Base-by-base conservation (phyloP, 139 green algal species). In the Tetraselmis chui region DNA sequence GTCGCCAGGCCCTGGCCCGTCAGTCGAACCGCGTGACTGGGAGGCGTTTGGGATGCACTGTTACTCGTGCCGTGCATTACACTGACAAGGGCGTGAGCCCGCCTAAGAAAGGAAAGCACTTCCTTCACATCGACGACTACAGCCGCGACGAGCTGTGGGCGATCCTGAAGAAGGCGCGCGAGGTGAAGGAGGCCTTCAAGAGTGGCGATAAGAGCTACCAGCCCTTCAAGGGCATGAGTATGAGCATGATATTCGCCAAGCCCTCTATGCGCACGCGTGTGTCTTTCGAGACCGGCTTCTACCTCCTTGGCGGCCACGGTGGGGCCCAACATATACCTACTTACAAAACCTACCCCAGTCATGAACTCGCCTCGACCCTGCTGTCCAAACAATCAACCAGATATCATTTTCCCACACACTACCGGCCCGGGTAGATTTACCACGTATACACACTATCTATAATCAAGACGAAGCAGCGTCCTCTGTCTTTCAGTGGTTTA, bases 221-320 rank as follows among this genome's bases (percentile, higher is more conserved):
- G 87, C 95, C 94, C 0, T 96, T 99, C 76, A 82, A 89, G n/a
- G 95, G 95, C 45, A 94, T 94, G 88, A 95, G 92, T 0, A 94
- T 99, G 92, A 89, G 92, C 1, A 99, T 99, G 97, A 98, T 99
- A 32, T 99, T 99, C 89, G 98, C 96, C 31, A 99, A 99, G 91
- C 96, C 95, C 0, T 97, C 92, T 23, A 95, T 98, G 83, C 90
- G 97, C 32, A 99, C 97, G 0, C 91, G 96, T 0, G 91, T 99
- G 5, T 98, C 94, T 1, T 99, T 99, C 81, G 97, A 99, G 84
- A 98, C 97, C 76, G 94, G 45, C 45, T 67, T 67, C 45, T 67
- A 67, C 45, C 45, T 67, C 11, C 45, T 67, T 5, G 45, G 45
- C 18, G 45, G 45, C 45, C 45, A 67, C 18, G 45, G 45, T 67